Evolutionary conservation across 2,329 filamentous ascomycete species (phyloP).

Genomic region (Xylaria multiplex): DNA sequence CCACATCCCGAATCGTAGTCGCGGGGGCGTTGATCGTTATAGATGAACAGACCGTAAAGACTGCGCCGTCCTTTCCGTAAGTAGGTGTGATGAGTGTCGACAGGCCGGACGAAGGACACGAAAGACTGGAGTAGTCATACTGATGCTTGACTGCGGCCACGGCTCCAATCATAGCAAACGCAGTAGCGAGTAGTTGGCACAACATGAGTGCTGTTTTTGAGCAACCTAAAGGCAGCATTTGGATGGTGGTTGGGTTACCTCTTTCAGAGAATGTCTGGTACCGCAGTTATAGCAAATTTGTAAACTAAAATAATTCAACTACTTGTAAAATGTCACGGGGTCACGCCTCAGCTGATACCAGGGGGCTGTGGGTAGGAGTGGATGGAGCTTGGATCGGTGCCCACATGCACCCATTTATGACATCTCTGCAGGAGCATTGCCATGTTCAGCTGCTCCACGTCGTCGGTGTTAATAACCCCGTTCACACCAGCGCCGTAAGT

Average conservation of each 20-base stretch:
- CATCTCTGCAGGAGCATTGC: background rate
- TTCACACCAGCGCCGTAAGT: background rate
- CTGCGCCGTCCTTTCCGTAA: conserved; percentile 39
- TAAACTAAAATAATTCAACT: background rate
- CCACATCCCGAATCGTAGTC: conserved; percentile 35
- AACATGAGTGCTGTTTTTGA: conserved; percentile 1
- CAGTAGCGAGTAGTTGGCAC: background rate
- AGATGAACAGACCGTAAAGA: conserved; percentile 45
- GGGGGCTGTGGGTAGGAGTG: background rate
- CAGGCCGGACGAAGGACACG: conserved; percentile 21
- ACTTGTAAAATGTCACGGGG: background rate
- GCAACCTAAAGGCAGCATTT: conserved; percentile 3
- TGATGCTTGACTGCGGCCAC: conserved; percentile 20
- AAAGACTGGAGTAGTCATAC: conserved; percentile 30
- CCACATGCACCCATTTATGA: background rate
- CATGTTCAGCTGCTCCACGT: background rate
- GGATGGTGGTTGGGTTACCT: background rate
- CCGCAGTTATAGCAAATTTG: background rate
- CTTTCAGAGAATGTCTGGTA: background rate
- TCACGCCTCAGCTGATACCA: background rate
- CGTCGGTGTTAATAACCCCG: background rate
- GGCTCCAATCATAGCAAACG: background rate
- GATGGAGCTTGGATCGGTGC: background rate
- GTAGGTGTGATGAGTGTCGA: conserved; percentile 33
- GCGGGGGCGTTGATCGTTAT: conserved; percentile 38